Conservation (phyloP, 192 early-diverging fungal species). For the Coemansia sp. region DNA sequence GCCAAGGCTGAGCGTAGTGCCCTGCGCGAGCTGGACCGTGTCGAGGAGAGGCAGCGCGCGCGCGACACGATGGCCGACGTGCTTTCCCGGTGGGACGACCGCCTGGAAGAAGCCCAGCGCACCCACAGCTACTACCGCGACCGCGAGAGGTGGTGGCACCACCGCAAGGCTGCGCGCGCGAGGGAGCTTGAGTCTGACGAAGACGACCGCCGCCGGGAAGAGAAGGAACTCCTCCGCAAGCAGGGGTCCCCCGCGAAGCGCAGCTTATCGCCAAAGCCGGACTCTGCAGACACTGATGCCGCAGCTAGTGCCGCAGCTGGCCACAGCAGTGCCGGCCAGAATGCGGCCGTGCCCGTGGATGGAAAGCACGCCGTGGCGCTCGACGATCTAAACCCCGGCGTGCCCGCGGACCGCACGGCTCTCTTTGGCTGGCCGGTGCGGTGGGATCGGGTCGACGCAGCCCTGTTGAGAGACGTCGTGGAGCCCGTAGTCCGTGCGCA, state of each 20-base stretch:
- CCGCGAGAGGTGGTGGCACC: conserved; percentile 70
- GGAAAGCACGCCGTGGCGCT: background rate
- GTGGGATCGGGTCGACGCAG: conserved; percentile 29
- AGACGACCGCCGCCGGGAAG: conserved; percentile 52
- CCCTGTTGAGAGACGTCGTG: conserved; percentile 62
- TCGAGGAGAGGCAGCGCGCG: conserved; percentile 26
- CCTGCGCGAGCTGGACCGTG: conserved; percentile 29
- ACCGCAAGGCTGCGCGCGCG: conserved; percentile 54
- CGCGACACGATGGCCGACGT: conserved; percentile 9
- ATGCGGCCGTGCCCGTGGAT: background rate
- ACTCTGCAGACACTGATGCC: no score
- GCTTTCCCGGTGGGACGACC: conserved; percentile 43
- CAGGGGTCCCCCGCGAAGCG: conserved; percentile 8
- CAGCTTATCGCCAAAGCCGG: no score
- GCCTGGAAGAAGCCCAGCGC: conserved; percentile 15
- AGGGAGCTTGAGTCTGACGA: conserved; percentile 71
- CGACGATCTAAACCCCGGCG: conserved; percentile 12
- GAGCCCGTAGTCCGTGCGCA: conserved; percentile 74
- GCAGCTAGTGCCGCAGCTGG: background rate
- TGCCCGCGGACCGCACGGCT: conserved; percentile 14
- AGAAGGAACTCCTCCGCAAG: conserved; percentile 51
- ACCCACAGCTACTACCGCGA: conserved; percentile 75
- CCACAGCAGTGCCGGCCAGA: background rate
- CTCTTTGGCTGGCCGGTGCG: conserved; percentile 34
- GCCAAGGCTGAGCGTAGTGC: conserved; percentile 17